phyloP scores from a whole-genome alignment of 345 rosid species.

The Sonneratia caseolaris region DNA sequence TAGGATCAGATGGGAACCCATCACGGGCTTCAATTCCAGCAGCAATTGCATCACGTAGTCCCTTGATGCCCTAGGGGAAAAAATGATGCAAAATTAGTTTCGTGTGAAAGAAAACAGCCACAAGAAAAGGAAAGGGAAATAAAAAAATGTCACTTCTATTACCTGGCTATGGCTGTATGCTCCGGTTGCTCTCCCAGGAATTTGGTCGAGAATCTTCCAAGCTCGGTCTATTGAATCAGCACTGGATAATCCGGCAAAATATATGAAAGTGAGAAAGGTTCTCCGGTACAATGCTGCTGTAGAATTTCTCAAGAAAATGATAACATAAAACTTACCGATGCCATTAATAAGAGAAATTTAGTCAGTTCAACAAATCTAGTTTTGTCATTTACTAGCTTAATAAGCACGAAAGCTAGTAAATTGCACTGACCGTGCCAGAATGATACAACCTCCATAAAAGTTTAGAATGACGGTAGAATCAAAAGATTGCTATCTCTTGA shows the following conservation, averaged over 20 bases:
- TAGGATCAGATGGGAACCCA: constrained; percentile 79
- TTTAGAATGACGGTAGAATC: no score
- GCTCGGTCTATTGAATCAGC: constrained; percentile 84
- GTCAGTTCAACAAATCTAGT: no score
- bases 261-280: background rate
- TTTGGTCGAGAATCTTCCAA: constrained; percentile 87
- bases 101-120: background rate
- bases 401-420: no score
- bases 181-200: constrained; percentile 95
- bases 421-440: no score
- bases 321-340: background rate
- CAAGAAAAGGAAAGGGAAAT: background rate
- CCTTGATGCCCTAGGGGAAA: constrained; percentile 66
- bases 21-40: constrained; percentile 95
- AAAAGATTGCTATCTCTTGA: background rate
- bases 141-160: constrained; percentile 2
- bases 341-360: no score
- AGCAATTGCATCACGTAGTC: constrained; percentile 79
- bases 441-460: no score
- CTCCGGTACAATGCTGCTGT: background rate
- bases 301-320: background rate
- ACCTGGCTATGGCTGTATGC: constrained; percentile 99
- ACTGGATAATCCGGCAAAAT: constrained; percentile 30
- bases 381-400: no score
- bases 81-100: background rate